These are phyloP conservation scores for Agaricales sp. DNA, from an alignment of 1,284 basidiomycete genomes.

Conservation along the genomic window DNA sequence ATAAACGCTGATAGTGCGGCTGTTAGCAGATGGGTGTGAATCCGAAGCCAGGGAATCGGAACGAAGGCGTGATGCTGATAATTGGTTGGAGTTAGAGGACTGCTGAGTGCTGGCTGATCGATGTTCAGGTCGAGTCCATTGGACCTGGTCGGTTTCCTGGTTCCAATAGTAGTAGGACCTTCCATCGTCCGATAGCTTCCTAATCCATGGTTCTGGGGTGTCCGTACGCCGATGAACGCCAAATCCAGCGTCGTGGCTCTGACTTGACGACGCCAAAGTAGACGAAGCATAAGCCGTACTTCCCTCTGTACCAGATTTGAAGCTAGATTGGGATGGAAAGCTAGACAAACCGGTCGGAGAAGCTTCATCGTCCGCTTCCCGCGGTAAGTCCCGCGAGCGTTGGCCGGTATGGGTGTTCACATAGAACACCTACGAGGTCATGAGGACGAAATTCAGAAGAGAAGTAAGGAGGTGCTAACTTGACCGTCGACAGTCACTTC, in stretches of 20 bases:
- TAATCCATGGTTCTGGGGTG: conserved; percentile 73
- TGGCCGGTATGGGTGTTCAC: conserved; percentile 88
- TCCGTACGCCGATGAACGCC: conserved; percentile 45
- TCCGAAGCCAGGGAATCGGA: conserved; percentile 17
- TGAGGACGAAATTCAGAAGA: conserved; percentile 6
- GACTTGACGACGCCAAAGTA: conserved; percentile 13
- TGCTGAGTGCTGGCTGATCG: conserved; percentile 9
- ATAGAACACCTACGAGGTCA: conserved; percentile 70
- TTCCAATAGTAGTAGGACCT: conserved; percentile 75
- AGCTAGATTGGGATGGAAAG: conserved; percentile 42
- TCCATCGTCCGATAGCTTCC: conserved; percentile 78
- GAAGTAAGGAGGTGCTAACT: conserved; percentile 29
- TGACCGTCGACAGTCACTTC: conserved; percentile 64
- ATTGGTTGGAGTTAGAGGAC: conserved; percentile 1
- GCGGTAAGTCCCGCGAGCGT: conserved; percentile 78
- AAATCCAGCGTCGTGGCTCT: conserved; percentile 39
- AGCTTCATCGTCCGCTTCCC: conserved; percentile 50
- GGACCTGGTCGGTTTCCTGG: conserved; percentile 54
- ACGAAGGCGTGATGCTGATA: conserved; percentile 7
- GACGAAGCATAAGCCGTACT: conserved; percentile 22
- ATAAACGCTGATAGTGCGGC: conserved; percentile 50
- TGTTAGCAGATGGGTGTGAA: conserved; percentile 23
- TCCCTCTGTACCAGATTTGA: conserved; percentile 42
- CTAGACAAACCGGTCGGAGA: conserved; percentile 51
- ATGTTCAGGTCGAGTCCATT: conserved; percentile 54